Evolutionary conservation across 441 rosid genomes (phyloP), one percentile per base, ranked within the genome.

Genomic region (Sinapis alba): DNA sequence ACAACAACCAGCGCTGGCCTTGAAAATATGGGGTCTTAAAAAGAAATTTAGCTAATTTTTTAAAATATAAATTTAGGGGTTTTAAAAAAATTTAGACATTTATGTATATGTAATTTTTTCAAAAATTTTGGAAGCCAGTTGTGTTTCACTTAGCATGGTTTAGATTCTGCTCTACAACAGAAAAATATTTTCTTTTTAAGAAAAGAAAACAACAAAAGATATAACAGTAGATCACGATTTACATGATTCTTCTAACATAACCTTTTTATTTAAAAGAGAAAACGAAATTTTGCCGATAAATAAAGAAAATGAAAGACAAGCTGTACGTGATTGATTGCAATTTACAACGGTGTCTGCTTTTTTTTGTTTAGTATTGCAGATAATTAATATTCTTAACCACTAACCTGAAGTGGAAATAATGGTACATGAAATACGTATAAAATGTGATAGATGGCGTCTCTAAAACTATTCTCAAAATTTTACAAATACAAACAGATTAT

Each of bases 291-390:
- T 6, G 64, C 2, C 16, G n/a, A 50, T 7, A 19, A 56, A 20
- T 7, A 7, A 54, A 36, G 15, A 64, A 54, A 54, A 28, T 47
- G 61, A 67, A 30, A 66, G 67, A 47, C 24, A 21, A 32, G 11
- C 5, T 15, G 11, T 24, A 57, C 32, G 32, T 47, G 54, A 68
- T 64, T 41, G 41, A 74, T 60, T 59, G 53, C 11, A 28, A 23
- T 60, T 32, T 65, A 65, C 71, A 68, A 53, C 45, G 61, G 23
- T 27, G 4, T 15, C 30, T 8, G 58, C 32, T 73, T 73, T 73
- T 32, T 32, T 18, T 7, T 58, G 5, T 60, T 30, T 28, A 34
- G 13, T 8, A 62, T 11, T 19, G 65, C 26, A 32, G 26, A 19
- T 19, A 18, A 34, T 61, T 57, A 23, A 57, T 24, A 11, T 24